Conservation (phyloP, 2,329 filamentous ascomycete species). For the Bipolaris victoriae region DNA sequence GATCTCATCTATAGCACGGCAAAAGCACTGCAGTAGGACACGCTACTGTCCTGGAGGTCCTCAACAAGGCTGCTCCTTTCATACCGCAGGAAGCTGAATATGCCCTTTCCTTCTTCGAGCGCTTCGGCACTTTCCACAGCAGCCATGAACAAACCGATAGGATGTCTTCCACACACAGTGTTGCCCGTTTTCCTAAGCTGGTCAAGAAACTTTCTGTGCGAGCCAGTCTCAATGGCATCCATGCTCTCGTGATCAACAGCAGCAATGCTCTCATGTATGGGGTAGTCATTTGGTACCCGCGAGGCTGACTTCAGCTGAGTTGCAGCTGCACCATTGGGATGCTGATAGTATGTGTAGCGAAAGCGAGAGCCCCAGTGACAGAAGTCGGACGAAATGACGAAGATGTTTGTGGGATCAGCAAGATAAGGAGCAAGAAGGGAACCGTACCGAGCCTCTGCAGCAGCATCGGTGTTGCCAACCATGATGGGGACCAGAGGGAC, state of each 20-base stretch:
- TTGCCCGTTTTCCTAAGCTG: conserved; percentile 77
- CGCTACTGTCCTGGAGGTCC: conserved; percentile 75
- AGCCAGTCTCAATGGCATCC: conserved; percentile 79
- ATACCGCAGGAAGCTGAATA: conserved; percentile 83
- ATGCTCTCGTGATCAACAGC: conserved; percentile 82
- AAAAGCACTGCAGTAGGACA: conserved; percentile 95
- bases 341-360: conserved; percentile 79
- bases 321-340: conserved; percentile 51
- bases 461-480: conserved; percentile 73
- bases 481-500: conserved; percentile 85
- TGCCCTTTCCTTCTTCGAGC: conserved; percentile 60
- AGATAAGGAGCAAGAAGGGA: conserved; percentile 78
- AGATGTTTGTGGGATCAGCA: conserved; percentile 74
- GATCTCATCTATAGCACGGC: conserved; percentile 59
- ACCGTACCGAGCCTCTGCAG: conserved; percentile 72
- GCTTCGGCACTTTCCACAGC: conserved; percentile 68
- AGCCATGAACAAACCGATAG: conserved; percentile 91
- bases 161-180: conserved; percentile 92
- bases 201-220: conserved; percentile 71
- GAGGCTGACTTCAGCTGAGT: conserved; percentile 46
- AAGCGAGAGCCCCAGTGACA: conserved; percentile 94
- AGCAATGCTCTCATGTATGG: conserved; percentile 85
- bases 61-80: conserved; percentile 80
- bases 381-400: conserved; percentile 93
- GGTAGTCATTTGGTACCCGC: conserved; percentile 54